phyloP scores from a whole-genome alignment of 2,329 filamentous ascomycete species.

The Aspergillus tanneri region DNA sequence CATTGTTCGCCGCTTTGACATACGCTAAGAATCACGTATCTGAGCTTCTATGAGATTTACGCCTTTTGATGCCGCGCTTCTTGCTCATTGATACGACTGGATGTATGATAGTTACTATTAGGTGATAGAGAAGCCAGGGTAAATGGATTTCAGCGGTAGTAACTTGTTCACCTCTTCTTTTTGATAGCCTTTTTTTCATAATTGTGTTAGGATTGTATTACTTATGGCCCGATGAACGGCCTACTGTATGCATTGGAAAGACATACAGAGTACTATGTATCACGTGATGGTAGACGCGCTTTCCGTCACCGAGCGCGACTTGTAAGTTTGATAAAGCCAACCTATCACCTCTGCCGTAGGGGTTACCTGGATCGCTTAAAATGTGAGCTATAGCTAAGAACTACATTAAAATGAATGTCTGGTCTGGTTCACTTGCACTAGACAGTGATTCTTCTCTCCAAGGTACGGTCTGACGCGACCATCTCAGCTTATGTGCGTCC shows the following conservation, averaged over 20 bases:
- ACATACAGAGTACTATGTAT: background rate
- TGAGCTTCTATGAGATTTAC: constrained; percentile 21
- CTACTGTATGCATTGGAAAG: background rate
- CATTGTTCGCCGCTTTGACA: constrained; percentile 22
- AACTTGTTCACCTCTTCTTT: no score
- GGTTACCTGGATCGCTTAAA: constrained; percentile 9
- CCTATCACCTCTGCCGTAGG: constrained; percentile 1
- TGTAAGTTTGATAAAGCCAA: no score
- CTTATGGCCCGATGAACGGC: no score
- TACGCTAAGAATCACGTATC: constrained; percentile 20
- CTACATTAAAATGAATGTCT: constrained; percentile 37
- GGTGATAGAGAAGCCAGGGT: constrained; percentile 19
- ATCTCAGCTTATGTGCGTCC: background rate
- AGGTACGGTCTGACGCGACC: constrained; percentile 26
- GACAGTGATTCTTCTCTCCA: constrained; percentile 29
- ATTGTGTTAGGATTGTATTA: no score
- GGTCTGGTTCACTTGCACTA: constrained; percentile 37
- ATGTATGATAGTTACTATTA: constrained; percentile 18
- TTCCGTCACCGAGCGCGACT: no score
- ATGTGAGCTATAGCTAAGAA: constrained; percentile 13
- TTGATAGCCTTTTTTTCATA: background rate
- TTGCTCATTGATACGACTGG: constrained; percentile 18
- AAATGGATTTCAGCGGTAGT: background rate
- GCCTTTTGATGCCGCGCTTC: constrained; percentile 7
- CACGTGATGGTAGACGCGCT: constrained; percentile 15